Conservation (phyloP, 441 rosid genomes). For the Erodium trifolium region DNA sequence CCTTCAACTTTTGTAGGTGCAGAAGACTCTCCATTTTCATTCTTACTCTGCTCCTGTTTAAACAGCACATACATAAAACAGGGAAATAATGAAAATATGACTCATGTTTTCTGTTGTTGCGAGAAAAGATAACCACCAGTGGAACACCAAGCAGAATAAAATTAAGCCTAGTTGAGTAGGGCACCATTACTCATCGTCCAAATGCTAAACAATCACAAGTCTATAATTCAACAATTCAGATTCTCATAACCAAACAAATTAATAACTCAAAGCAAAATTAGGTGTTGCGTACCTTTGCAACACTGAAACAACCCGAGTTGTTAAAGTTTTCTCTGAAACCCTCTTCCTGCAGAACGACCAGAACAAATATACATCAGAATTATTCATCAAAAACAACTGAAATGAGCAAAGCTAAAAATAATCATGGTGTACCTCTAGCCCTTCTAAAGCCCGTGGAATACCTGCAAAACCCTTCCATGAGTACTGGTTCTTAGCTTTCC, state of each 20-base stretch:
- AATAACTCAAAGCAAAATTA: neutral
- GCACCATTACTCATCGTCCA: neutral
- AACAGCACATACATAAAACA: neutral
- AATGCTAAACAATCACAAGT: neutral
- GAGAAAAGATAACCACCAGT: no score
- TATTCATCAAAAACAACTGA: neutral
- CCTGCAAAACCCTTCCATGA: conserved; percentile 69
- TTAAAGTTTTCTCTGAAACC: conserved; percentile 49
- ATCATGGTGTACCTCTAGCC: conserved; percentile 36
- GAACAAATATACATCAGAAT: neutral
- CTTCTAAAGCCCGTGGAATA: conserved; percentile 50
- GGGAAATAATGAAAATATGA: neutral
- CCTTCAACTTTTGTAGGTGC: conserved; percentile 30
- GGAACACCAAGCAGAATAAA: no score
- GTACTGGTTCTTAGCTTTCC: conserved; percentile 72
- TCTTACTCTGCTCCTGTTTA: conserved; percentile 37
- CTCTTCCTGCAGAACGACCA: conserved; percentile 40
- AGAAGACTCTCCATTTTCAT: conserved; percentile 34
- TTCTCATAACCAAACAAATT: neutral
- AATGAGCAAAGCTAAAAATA: neutral
- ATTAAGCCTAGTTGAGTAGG: neutral
- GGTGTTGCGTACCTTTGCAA: conserved; percentile 33
- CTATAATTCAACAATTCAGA: neutral
- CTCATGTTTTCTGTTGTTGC: neutral
- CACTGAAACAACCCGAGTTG: conserved; percentile 29